A percentile compares a stretch with the other conserved stretches of the same genome.
Conservation (phyloP, 176 grass and related monocot genomes). For the Musa acuminata region DNA sequence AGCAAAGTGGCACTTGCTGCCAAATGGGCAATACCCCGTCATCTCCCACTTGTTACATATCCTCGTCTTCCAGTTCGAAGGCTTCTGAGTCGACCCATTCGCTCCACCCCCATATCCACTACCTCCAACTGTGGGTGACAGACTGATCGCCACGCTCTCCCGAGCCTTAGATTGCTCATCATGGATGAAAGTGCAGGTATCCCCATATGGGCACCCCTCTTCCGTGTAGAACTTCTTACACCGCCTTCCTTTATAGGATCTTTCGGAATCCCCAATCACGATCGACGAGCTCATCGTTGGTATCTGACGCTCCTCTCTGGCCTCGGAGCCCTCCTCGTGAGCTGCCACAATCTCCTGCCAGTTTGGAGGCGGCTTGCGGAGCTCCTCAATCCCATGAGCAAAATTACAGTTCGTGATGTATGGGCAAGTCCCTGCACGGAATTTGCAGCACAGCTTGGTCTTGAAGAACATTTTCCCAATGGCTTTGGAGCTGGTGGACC, state of each 20-base stretch:
- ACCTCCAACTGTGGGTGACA: slow-evolving; percentile 58
- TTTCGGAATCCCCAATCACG: slow-evolving; percentile 33
- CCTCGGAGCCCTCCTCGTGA: slow-evolving; percentile 51
- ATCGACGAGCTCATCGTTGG: slow-evolving; percentile 55
- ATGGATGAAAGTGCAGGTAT: slow-evolving; percentile 82
- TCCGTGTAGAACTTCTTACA: slow-evolving; percentile 99
- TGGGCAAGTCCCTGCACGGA: slow-evolving; percentile 76
- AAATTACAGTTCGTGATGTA: slow-evolving; percentile 98
- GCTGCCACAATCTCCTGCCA: slow-evolving; percentile 92
- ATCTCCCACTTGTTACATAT: slow-evolving; percentile 99
- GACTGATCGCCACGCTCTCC: slow-evolving; percentile 88
- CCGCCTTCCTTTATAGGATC: slow-evolving; percentile 82
- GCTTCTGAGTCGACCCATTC: slow-evolving; percentile 43
- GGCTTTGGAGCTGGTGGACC: slow-evolving; percentile 46
- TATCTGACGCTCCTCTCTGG: slow-evolving; percentile 59
- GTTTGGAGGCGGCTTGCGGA: slow-evolving; percentile 94
- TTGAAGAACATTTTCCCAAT: slow-evolving; percentile 99
- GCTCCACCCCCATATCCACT: slow-evolving; percentile 17
- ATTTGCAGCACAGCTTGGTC: slow-evolving; percentile 98
- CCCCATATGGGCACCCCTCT: slow-evolving; percentile 86
- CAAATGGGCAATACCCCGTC: slow-evolving; percentile 97
- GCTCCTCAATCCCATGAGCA: slow-evolving; percentile 94
- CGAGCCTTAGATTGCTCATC: slow-evolving; percentile 88
- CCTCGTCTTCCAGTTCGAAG: slow-evolving; percentile 97
- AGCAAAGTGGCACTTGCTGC: slow-evolving; percentile 95